These are phyloP conservation scores for Triticum aestivum DNA, from an alignment of 176 grass and related monocot genomes.

Conservation along the genomic window DNA sequence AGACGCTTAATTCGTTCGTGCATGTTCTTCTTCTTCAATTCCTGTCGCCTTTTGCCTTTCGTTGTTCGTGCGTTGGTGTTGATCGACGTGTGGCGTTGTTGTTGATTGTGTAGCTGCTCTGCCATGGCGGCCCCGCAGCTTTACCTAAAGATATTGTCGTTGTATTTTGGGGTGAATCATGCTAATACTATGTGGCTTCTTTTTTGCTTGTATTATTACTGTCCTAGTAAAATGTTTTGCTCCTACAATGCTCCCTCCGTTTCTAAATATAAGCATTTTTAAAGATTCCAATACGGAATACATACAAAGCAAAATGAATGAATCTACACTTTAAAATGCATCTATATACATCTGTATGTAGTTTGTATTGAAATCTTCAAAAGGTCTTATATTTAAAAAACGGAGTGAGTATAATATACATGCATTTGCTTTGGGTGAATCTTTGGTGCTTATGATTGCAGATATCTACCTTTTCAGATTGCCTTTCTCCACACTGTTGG, in stretches of 20 bases:
- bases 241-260: not conserved
- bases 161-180: slow-evolving; percentile 45
- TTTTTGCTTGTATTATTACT: not conserved
- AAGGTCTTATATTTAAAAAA: too few relatives aligned
- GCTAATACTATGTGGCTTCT: slow-evolving; percentile 6
- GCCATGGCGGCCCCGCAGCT: slow-evolving; percentile 7
- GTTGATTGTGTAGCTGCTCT: slow-evolving; percentile 40
- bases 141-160: slow-evolving; percentile 13
- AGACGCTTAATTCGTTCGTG: slow-evolving; percentile 19
- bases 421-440: not conserved
- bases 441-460: not conserved
- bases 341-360: too few relatives aligned
- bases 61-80: slow-evolving; percentile 25
- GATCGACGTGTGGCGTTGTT: slow-evolving; percentile 37
- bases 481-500: not conserved
- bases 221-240: slow-evolving; percentile 22
- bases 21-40: slow-evolving; percentile 16
- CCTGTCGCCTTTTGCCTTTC: slow-evolving; percentile 23
- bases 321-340: too few relatives aligned
- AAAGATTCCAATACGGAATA: too few relatives aligned
- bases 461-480: not conserved
- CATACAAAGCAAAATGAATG: too few relatives aligned
- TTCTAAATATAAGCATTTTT: too few relatives aligned
- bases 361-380: too few relatives aligned
- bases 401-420: not conserved